phyloP scores from a whole-genome alignment of 768 basidiomycete genomes.

The Collybiopsis luxurians region DNA sequence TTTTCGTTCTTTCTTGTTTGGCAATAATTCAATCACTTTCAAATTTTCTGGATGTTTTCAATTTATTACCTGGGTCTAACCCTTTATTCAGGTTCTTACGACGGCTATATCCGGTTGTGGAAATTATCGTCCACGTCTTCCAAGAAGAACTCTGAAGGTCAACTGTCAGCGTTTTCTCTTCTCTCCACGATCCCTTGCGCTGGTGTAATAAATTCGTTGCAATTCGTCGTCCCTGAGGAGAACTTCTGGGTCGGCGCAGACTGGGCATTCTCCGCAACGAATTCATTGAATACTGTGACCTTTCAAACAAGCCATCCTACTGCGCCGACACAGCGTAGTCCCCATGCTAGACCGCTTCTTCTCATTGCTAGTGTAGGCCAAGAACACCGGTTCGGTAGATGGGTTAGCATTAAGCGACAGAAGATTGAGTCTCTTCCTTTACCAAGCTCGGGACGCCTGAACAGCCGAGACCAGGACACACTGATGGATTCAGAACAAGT shows the following conservation, averaged over 20 bases:
- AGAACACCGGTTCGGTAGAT: constrained; percentile 88
- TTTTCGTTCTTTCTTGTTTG: no score
- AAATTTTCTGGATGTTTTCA: no score
- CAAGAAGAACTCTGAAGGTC: constrained; percentile 43
- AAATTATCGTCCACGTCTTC: constrained; percentile 41
- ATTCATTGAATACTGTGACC: background rate
- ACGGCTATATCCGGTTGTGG: constrained; percentile 89
- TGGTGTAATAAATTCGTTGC: constrained; percentile 90
- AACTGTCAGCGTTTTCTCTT: constrained; percentile 72
- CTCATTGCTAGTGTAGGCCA: constrained; percentile 82
- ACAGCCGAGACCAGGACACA: background rate
- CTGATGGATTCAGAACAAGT: background rate
- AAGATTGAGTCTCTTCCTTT: background rate
- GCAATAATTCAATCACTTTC: no score
- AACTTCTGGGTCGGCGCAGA: constrained; percentile 37
- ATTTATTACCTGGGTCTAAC: background rate
- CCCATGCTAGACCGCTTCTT: constrained; percentile 36
- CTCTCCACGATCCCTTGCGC: constrained; percentile 61
- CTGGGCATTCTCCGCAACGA: constrained; percentile 28
- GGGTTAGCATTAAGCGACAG: constrained; percentile 34
- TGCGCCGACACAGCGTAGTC: constrained; percentile 7
- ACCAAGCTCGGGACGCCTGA: background rate
- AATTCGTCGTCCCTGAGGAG: constrained; percentile 60
- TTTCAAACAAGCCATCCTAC: background rate
- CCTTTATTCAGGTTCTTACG: constrained; percentile 77